Conservation (phyloP, 2,329 filamentous ascomycete genomes). For the Teratosphaeria destructans region DNA sequence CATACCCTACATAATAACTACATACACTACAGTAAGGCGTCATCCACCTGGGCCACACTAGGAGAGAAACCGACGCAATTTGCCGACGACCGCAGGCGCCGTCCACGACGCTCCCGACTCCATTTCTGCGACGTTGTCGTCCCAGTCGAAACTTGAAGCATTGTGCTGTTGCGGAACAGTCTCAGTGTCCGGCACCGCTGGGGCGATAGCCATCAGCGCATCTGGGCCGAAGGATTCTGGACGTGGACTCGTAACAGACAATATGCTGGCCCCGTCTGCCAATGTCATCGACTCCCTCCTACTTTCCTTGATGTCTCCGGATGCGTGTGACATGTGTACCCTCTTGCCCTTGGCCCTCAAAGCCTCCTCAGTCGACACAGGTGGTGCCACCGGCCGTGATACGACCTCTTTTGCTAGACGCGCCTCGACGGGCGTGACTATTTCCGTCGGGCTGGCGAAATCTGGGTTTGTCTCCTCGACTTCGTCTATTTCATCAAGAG, state of each 20-base stretch:
- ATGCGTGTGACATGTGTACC: neutral
- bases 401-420: constrained; percentile 16
- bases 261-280: neutral
- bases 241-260: neutral
- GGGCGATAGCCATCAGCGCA: neutral
- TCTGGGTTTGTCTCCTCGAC: constrained; percentile 12
- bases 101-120: neutral
- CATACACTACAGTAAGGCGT: neutral
- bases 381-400: constrained; percentile 9
- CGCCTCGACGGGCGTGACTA: constrained; percentile 14
- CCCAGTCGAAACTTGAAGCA: neutral
- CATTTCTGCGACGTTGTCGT: neutral
- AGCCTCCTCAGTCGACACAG: constrained; percentile 15
- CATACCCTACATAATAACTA: neutral
- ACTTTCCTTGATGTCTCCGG: neutral
- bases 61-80: neutral
- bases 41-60: neutral
- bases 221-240: neutral
- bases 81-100: neutral
- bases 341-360: constrained; percentile 16
- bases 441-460: constrained; percentile 11
- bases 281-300: neutral
- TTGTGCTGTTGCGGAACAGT: neutral
- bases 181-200: neutral
- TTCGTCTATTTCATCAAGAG: constrained; percentile 6